Base-by-base conservation (phyloP, 768 basidiomycete genomes). In the Mycena leptocephala region DNA sequence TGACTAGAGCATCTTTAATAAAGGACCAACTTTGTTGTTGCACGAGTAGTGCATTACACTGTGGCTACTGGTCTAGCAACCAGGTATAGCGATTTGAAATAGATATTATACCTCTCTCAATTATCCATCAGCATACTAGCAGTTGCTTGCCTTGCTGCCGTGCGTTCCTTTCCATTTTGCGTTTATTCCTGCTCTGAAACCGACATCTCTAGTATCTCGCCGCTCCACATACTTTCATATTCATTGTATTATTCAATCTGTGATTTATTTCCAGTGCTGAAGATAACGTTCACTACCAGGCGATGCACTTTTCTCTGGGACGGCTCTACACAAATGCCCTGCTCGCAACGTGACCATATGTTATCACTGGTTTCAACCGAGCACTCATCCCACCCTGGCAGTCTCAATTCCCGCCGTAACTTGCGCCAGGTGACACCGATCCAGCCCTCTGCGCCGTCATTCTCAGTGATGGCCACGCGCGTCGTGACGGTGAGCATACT, bases 301-400 rank as follows among this genome's bases (percentile, higher is more conserved):
- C 80, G n/a, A 79, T 82, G 77, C 81, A 82, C 72, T 79, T 82
- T 14, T 82, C 76, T 22, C 70, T 82, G 32, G 81, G 80, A 0
- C 77, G 81, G 5, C 65, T 82, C 18, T 82, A 82, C 63, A 82
- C 81, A 22, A 82, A 82, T 35, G 78, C 80, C 6, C 76, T 82
- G 22, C 77, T 82, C 13, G 81, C 78, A 8, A 82, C 80, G 81
- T 81, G 11, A 71, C 80, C 22, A 11, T 72, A 22, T 11, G 48
- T 58, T 35, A 28, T 14, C 8, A 1, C 2, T 1, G 24, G 9
- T 39, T 14, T 32, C 39, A n/a, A 33, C 9, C 37, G 13, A 16
- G 9, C 13, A 30, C 22, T 53, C 32, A 7, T 65, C n/a, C 33
- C 55, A 26, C 59, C 26, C 16, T n/a, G 28, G 11, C 43, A 76